Percentiles rank a stretch among this genome's conserved stretches.
Conservation (phyloP, 2,329 filamentous ascomycete genomes). For the Pseudogymnoascus verrucosus region DNA sequence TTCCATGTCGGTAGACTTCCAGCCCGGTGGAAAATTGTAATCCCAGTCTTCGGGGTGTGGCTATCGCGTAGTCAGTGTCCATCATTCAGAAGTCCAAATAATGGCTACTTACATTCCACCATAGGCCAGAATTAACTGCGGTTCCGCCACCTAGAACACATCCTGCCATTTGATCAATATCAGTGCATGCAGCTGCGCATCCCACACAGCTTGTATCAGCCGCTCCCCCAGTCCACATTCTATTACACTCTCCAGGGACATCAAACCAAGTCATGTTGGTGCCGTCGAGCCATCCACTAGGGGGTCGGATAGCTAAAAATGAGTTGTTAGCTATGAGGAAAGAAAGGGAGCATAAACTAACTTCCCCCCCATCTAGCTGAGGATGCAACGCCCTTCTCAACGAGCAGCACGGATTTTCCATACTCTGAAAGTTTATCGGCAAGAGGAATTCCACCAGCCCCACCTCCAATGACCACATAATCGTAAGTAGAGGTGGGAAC, state of each 20-base stretch:
- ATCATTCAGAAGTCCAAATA: constrained; percentile 9
- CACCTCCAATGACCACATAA: constrained; percentile 47
- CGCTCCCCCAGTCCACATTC: constrained; percentile 40
- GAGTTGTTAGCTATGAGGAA: constrained; percentile 11
- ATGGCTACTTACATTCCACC: constrained; percentile 45
- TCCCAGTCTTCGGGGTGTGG: constrained; percentile 61
- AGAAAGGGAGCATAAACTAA: constrained; percentile 16
- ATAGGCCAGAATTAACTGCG: constrained; percentile 56
- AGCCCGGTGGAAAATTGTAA: constrained; percentile 62
- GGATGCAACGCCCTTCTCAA: constrained; percentile 53
- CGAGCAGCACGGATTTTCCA: constrained; percentile 56
- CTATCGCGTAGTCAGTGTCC: constrained; percentile 23
- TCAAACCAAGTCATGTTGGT: constrained; percentile 63
- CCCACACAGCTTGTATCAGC: constrained; percentile 12
- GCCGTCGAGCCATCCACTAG: constrained; percentile 49
- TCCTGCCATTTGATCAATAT: constrained; percentile 66
- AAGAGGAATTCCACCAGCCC: constrained; percentile 46
- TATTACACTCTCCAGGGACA: constrained; percentile 62
- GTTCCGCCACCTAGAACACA: constrained; percentile 57
- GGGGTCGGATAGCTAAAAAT: constrained; percentile 20
- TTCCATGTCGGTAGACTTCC: constrained; percentile 57
- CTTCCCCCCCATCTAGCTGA: constrained; percentile 56
- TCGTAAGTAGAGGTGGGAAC: constrained; percentile 41
- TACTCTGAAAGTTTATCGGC: constrained; percentile 52
- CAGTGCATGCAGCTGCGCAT: constrained; percentile 49